Base-by-base conservation (phyloP, 345 rosid species). In the Anastatica hierochuntica region DNA sequence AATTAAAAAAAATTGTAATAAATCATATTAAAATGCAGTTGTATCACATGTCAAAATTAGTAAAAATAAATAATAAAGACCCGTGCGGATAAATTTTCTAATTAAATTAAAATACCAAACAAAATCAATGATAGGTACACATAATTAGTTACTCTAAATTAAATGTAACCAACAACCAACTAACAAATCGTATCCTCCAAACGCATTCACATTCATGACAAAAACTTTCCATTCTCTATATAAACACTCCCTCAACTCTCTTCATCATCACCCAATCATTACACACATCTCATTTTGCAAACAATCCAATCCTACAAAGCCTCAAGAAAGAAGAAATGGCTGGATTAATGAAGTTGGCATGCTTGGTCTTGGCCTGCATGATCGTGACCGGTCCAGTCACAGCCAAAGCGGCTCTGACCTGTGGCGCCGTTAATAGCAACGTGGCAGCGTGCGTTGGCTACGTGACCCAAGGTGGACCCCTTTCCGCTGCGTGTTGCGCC, bases 321-420 rank as follows among this genome's bases (percentile, higher is more conserved):
- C 4, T 21, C 5, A 34, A 16, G 12, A 17, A 2, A 21, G 4
- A 46, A 43, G n/a, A 34, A 8, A 65, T 65, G 70, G 58, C 69
- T 24, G 31, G 30, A 2, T 14, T 19, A 12, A 43, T 41, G 63
- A 64, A 56, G 69, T 18, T 56, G 29, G 57, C 51, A 47, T 64
- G 57, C 45, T 41, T 64, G 30, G 57, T 48, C 31, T 56, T 65
- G 53, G 70, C 63, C 38, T 65, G 63, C 27, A 59, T 66, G 65
- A 29, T 59, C 8, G 60, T 58, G 37, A 60, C 46, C 8, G 66
- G 60, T 58, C 66, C 66, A 23, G 3, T 30, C 47, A 43, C 49
- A 45, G 14, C 70, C 4, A 43, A 66, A 43, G 75, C 68, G 1
- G 65, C 77, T 21, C 0, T 80, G 7, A 39, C 53, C 2, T 80